phyloP scores from a whole-genome alignment of 225 moss, liverwort and hornwort genomes.

The Ulota crispa region DNA sequence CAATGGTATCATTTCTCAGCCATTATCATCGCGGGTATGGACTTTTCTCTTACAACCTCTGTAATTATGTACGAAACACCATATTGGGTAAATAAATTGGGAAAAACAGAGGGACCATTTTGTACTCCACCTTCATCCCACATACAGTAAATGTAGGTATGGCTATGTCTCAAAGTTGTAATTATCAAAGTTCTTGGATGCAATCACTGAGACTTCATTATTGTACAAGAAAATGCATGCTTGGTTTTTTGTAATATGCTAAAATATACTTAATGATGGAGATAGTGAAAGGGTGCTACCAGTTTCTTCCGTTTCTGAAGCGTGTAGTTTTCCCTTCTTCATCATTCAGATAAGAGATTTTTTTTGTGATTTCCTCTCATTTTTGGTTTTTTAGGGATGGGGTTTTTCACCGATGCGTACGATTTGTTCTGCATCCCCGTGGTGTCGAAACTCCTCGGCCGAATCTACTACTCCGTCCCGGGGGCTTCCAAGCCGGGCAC shows the following conservation, averaged over 20 bases:
- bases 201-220: too few species aligned
- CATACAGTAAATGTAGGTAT: too few species aligned
- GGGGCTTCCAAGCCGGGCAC: constrained; percentile 16
- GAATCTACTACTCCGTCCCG: constrained; percentile 46
- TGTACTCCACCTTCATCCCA: too few species aligned
- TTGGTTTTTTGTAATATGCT: too few species aligned
- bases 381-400: constrained; percentile 39
- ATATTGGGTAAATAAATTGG: too few species aligned
- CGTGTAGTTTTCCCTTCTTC: neutral
- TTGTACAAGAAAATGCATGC: too few species aligned
- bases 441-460: constrained; percentile 48
- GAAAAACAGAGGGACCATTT: too few species aligned
- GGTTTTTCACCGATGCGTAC: constrained; percentile 58
- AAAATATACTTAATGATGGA: too few species aligned
- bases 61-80: too few species aligned
- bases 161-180: too few species aligned
- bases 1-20: constrained; percentile 60
- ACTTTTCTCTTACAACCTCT: neutral
- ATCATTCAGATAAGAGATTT: neutral
- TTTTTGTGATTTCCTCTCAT: neutral
- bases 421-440: constrained; percentile 57
- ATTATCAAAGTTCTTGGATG: too few species aligned
- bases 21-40: constrained; percentile 57
- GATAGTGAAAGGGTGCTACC: too few species aligned
- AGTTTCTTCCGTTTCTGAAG: neutral